Conservation (phyloP, 768 basidiomycete species). For the Crassisporium funariophilum region DNA sequence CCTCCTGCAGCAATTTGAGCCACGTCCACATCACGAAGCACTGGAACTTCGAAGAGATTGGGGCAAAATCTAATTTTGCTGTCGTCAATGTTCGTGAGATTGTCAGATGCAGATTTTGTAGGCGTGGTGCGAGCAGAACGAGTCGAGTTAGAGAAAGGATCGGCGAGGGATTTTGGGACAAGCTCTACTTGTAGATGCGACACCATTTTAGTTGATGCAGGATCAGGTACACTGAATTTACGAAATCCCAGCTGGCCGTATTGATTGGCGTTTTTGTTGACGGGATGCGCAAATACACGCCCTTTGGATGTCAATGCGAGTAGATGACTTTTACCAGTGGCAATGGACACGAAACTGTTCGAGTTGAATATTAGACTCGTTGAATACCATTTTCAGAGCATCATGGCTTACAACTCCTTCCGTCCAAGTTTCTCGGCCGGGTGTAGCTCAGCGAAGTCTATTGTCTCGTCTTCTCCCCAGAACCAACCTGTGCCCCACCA, state of each 20-base stretch:
- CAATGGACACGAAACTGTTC: constrained; percentile 69
- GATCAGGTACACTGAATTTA: constrained; percentile 54
- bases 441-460: constrained; percentile 63
- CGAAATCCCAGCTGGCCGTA: constrained; percentile 85
- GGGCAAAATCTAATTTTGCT: constrained; percentile 65
- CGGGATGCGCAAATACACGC: constrained; percentile 77
- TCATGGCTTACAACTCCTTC: constrained; percentile 62
- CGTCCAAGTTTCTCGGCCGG: constrained; percentile 56
- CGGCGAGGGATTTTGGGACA: constrained; percentile 53
- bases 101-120: constrained; percentile 30
- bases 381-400: constrained; percentile 1
- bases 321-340: constrained; percentile 71
- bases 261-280: constrained; percentile 73
- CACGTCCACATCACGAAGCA: constrained; percentile 62
- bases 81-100: constrained; percentile 35
- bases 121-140: constrained; percentile 38
- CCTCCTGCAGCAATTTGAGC: constrained; percentile 73
- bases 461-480: constrained; percentile 50
- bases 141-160: constrained; percentile 51
- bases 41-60: constrained; percentile 74
- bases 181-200: constrained; percentile 53
- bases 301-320: constrained; percentile 74
- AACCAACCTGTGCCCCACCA: constrained; percentile 70
- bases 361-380: background rate
- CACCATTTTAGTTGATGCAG: constrained; percentile 21